These are phyloP conservation scores for Cylindricascospora bacillispora DNA, from an alignment of 1,139 yeast genomes.

Conservation along the genomic window DNA sequence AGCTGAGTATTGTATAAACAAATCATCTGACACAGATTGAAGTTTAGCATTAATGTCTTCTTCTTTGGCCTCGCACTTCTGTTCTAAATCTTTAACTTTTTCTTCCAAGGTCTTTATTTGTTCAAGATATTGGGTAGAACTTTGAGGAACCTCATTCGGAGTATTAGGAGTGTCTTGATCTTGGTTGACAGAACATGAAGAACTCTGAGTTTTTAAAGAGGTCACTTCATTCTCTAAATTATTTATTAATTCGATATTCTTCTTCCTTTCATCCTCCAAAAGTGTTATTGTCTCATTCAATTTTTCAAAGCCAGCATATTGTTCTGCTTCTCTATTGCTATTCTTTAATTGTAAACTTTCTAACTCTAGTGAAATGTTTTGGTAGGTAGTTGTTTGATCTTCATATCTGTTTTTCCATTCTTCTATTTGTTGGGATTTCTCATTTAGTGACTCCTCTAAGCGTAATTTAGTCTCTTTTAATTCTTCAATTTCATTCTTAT, in stretches of 20 bases:
- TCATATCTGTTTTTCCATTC: conserved; percentile 13
- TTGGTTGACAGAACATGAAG: conserved; percentile 1
- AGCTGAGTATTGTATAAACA: conserved; percentile 54
- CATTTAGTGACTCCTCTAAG: conserved; percentile 12
- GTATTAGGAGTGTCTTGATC: not conserved
- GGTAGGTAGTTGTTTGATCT: conserved; percentile 14
- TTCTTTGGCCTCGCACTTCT: conserved; percentile 23
- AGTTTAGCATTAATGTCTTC: conserved; percentile 38
- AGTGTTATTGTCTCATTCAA: conserved; percentile 26
- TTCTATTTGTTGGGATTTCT: conserved; percentile 10
- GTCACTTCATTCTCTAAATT: conserved; percentile 17
- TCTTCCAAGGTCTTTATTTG: conserved; percentile 12
- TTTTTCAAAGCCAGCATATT: conserved; percentile 27
- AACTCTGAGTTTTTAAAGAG: conserved; percentile 5
- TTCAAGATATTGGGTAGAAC: conserved; percentile 7
- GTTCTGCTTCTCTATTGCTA: conserved; percentile 24
- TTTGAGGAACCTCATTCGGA: not conserved
- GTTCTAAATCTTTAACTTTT: conserved; percentile 21
- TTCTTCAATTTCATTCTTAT: conserved; percentile 11
- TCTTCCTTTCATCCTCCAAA: conserved; percentile 20
- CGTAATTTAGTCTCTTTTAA: conserved; percentile 10
- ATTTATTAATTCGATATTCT: conserved; percentile 18
- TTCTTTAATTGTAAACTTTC: conserved; percentile 18
- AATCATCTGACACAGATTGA: conserved; percentile 48
- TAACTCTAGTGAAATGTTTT: conserved; percentile 17